Base-by-base conservation (phyloP, 306 rosid species). In the Acacia melanoxylon region DNA sequence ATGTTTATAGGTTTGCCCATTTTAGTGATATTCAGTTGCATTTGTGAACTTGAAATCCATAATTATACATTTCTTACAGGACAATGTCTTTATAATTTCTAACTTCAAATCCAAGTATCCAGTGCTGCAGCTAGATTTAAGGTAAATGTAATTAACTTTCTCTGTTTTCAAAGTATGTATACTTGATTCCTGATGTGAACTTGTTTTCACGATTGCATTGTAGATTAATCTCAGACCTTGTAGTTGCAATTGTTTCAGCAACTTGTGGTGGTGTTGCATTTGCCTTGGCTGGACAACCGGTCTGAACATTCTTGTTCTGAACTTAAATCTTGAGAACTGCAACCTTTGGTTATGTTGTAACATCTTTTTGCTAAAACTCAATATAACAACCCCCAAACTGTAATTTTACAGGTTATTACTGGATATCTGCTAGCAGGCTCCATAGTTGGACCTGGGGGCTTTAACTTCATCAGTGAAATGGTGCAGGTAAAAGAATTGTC, bases 201-300 rank as follows among this genome's bases (percentile, higher is more conserved):
- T 76, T 81, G 68, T 74, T 61, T 77, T 80, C 78, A 49, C 48
- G 62, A 35, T 80, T 80, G 77, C 77, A 75, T 66, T 88, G 76
- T 86, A 96, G 97, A 78, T 86, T 96, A 90, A 92, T 96, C 84
- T 96, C 97, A 61, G 98, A 96, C 85, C 86, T 96, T 77, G 99
- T 96, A 45, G 94, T 93, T 54, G 97, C 97, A 80, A 92, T 96
- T 85, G 99, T 96, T 70, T 96, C 99, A 54, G 99, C 99, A 63
- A 96, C 99, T 65, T 96, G 98, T 80, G 95, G 98, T 17, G 99
- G 99, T 40, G 91, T 96, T 86, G 98, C 97, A 41, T 93, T 96
- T 86, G 99, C 98, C 72, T 92, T 97, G 85, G 97, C 97, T 81
- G 99, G 99, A 86, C 99, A 96, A 87, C 97, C 99, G 91, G 97